Conservation (phyloP, 2,329 filamentous ascomycete species). For the Phoma sp. region DNA sequence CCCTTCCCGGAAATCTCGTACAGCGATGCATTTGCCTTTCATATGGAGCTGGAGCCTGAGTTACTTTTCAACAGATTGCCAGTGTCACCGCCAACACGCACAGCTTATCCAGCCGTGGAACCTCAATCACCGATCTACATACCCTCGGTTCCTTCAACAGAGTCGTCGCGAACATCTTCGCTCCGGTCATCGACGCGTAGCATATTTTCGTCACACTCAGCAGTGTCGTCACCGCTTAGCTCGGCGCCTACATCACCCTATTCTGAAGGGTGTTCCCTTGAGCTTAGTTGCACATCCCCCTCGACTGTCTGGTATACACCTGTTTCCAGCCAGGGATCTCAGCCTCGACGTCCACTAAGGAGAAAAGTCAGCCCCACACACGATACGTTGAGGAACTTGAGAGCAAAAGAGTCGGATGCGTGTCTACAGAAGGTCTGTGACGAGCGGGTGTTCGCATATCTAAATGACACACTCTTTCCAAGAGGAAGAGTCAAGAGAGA, state of each 20-base stretch:
- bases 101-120: constrained; percentile 31
- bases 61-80: constrained; percentile 36
- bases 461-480: constrained; percentile 34
- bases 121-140: constrained; percentile 23
- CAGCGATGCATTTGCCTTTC: constrained; percentile 12
- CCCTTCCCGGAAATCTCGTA: constrained; percentile 15
- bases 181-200: constrained; percentile 5
- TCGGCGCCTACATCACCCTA: constrained; percentile 11
- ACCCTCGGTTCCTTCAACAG: constrained; percentile 12
- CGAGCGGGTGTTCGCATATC: constrained; percentile 36
- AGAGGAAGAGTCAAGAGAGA: background rate
- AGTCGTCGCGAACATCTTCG: constrained; percentile 3
- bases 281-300: constrained; percentile 9
- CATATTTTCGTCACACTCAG: too few relatives aligned
- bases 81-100: constrained; percentile 22
- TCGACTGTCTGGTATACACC: constrained; percentile 12
- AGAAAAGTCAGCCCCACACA: constrained; percentile 15
- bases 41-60: constrained; percentile 28
- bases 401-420: constrained; percentile 44
- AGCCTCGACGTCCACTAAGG: constrained; percentile 20
- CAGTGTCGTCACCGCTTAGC: background rate
- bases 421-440: constrained; percentile 42
- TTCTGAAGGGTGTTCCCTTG: constrained; percentile 6
- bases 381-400: constrained; percentile 39
- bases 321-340: constrained; percentile 16